phyloP scores from a whole-genome alignment of 192 early-diverging fungal species.

The Podila epigama region DNA sequence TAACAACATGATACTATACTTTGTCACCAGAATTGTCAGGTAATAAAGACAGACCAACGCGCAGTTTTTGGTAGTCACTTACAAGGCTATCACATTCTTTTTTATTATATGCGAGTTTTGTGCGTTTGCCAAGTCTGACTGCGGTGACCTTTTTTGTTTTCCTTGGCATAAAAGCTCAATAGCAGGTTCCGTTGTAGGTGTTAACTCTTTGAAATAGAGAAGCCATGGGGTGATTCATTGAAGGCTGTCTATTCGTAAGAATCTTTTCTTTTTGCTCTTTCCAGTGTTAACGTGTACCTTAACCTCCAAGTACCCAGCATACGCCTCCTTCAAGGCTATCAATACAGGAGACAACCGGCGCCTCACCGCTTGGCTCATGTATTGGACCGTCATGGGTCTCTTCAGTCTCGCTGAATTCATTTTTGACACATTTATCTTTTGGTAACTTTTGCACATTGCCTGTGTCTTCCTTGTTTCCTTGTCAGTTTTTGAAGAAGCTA shows the following conservation, averaged over 20 bases:
- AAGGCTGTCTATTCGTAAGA: no score
- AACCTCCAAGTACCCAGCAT: constrained; percentile 33
- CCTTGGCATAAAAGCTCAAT: constrained; percentile 2
- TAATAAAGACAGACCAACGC: no score
- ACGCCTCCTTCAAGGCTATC: constrained; percentile 48
- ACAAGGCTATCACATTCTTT: no score
- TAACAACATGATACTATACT: constrained; percentile 10
- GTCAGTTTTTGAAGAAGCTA: no score
- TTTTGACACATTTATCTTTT: constrained; percentile 40
- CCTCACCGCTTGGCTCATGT: constrained; percentile 47
- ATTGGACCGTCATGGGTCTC: constrained; percentile 47
- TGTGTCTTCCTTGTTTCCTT: not conserved
- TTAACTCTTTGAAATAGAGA: not conserved
- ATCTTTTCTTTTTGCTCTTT: not conserved
- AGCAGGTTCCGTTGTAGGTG: constrained; percentile 31
- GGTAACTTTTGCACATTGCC: constrained; percentile 4
- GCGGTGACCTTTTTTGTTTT: not conserved
- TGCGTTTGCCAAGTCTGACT: not conserved
- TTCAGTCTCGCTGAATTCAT: constrained; percentile 37
- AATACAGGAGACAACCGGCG: constrained; percentile 20
- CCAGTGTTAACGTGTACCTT: not conserved
- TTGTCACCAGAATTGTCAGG: constrained; percentile 31
- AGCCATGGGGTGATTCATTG: no score
- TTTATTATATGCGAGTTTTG: no score
- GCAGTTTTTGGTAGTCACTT: no score